Evolutionary conservation across 2,329 filamentous ascomycete genomes (phyloP).

Genomic region (Emergomyces africanus): DNA sequence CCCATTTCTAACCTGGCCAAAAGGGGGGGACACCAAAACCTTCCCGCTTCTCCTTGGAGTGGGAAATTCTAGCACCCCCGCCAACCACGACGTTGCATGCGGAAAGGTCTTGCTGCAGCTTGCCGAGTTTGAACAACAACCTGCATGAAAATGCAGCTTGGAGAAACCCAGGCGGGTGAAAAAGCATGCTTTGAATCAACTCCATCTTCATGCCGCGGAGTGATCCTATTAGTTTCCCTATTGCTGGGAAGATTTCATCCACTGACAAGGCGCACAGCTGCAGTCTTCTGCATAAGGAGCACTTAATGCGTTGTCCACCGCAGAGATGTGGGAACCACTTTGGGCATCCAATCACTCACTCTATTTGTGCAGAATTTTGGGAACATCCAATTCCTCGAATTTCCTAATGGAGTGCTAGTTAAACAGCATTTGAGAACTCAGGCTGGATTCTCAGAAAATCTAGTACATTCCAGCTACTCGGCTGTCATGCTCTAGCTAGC

Average conservation of each 20-base stretch:
- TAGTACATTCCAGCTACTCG: not conserved
- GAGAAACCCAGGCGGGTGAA: not conserved
- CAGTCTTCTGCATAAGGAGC: not conserved
- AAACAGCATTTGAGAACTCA: not conserved
- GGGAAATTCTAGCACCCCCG: not conserved
- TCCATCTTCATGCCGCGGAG: not conserved
- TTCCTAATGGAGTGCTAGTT: not conserved
- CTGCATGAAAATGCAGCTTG: not conserved
- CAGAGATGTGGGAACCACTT: not conserved
- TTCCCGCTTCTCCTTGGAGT: not conserved
- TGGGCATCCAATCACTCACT: not conserved
- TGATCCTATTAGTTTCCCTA: slow-evolving; percentile 2
- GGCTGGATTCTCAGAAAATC: no score
- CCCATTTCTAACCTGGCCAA: not conserved
- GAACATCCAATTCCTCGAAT: not conserved
- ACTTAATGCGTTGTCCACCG: not conserved
- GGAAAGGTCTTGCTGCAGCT: not conserved
- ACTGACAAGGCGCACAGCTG: not conserved
- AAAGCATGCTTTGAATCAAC: not conserved
- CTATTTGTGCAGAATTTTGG: not conserved
- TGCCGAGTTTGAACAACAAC: not conserved
- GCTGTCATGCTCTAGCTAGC: not conserved
- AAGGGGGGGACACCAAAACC: not conserved
- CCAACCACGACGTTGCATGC: not conserved
- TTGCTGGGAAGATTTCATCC: not conserved